Evolutionary conservation across 805 yeast species (phyloP).

Genomic region (Sugiyamaella boreocaroliniensis): DNA sequence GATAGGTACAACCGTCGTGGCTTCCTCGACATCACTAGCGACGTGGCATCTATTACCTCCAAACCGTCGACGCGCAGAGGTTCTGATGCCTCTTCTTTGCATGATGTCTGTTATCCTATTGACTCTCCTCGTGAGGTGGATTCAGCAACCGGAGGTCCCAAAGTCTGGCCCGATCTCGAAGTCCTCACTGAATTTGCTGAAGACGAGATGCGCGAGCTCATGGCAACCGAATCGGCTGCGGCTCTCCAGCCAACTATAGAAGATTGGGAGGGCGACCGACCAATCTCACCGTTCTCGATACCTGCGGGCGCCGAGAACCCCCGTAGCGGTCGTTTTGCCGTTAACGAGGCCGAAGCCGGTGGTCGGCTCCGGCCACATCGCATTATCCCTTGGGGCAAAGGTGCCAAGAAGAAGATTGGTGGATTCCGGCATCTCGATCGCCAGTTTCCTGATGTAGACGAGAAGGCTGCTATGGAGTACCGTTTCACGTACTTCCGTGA

Average conservation of each 20-base stretch:
- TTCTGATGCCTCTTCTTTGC: slow-evolving; percentile 61
- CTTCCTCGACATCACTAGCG: slow-evolving; percentile 11
- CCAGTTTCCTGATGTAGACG: slow-evolving; percentile 18
- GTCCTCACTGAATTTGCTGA: slow-evolving; percentile 70
- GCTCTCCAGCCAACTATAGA: slow-evolving; percentile 18
- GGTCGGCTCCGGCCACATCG: slow-evolving; percentile 73
- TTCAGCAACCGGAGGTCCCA: slow-evolving; percentile 23
- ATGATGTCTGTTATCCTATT: slow-evolving; percentile 88
- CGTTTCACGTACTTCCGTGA: slow-evolving; percentile 91
- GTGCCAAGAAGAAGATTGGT: slow-evolving; percentile 7
- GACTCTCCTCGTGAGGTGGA: slow-evolving; percentile 35
- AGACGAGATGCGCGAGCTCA: slow-evolving; percentile 52
- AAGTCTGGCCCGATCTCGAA: slow-evolving; percentile 76
- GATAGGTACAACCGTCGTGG: slow-evolving; percentile 4
- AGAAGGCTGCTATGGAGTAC: slow-evolving; percentile 48
- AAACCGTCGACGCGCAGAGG: slow-evolving; percentile 59
- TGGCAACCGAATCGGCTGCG: slow-evolving; percentile 22
- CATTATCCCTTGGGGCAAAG: slow-evolving; percentile 60
- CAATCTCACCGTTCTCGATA: slow-evolving; percentile 9
- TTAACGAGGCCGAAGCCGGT: slow-evolving; percentile 48
- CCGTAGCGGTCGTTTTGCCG: slow-evolving; percentile 23
- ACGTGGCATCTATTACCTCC: slow-evolving; percentile 33
- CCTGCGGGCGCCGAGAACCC: background rate
- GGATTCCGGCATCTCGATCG: slow-evolving; percentile 5
- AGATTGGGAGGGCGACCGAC: slow-evolving; percentile 6